Percentiles rank a stretch among this genome's conserved stretches.
Conservation (phyloP, 805 yeast genomes). For the Ogataea parapolymorpha region DNA sequence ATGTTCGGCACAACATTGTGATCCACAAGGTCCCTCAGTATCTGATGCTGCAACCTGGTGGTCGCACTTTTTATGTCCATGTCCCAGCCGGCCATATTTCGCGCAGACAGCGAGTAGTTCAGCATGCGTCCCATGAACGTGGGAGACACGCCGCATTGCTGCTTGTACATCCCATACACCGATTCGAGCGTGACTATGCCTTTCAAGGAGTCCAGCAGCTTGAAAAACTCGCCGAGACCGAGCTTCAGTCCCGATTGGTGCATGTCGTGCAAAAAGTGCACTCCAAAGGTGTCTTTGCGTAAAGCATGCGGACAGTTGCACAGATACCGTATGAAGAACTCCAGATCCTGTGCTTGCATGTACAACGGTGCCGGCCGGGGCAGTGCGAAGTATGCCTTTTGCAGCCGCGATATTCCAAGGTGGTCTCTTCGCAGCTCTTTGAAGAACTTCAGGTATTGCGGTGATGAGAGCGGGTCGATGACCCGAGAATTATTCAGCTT, state of each 20-base stretch:
- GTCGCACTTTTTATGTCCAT: background rate
- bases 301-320: background rate
- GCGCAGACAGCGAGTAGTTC: background rate
- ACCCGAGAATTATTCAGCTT: background rate
- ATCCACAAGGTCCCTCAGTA: conserved; percentile 1
- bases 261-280: conserved; percentile 8
- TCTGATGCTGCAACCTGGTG: conserved; percentile 36
- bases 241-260: conserved; percentile 8
- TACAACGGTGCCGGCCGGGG: conserved; percentile 13
- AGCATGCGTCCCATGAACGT: background rate
- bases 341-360: conserved; percentile 9
- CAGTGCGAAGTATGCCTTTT: conserved; percentile 2
- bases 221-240: conserved; percentile 8
- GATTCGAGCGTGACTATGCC: background rate
- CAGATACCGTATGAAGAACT: conserved; percentile 3
- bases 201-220: conserved; percentile 24
- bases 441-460: background rate
- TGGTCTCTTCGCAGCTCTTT: background rate
- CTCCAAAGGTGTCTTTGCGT: conserved; percentile 2
- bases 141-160: background rate
- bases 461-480: background rate
- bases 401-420: background rate
- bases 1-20: conserved; percentile 2
- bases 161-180: background rate
- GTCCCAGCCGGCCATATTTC: background rate